Evolutionary conservation across 2,329 filamentous ascomycete species (phyloP), one percentile per base, ranked within the genome.

Genomic region (Pseudogymnoascus sp.): DNA sequence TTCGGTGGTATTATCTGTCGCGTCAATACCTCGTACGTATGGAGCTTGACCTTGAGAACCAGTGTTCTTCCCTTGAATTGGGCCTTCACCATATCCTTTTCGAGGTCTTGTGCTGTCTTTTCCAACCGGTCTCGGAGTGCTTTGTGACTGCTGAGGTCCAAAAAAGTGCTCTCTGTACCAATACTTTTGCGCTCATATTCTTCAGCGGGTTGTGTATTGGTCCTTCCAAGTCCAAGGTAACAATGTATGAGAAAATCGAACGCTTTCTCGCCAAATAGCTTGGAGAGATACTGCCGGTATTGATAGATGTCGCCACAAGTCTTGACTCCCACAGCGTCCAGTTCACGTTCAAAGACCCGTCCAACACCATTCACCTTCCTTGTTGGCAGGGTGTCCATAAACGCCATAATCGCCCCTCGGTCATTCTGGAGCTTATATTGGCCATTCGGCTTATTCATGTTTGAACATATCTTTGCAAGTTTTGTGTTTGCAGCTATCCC

Each of bases 291-390:
- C 17, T 88, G 86, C 8, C 95, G 84, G 23, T 93, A 82, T 0
- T 80, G 76, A 71, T 92, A 96, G 4, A 97, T 89, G 68, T 97
- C 91, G 2, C 91, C 92, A 71, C 93, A 97, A 0, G 87, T 95
- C 72, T 89, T 89, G 70, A 97, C 83, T 0, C 93, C 93, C 53
- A 97, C 87, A 3, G 93, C 91, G 50, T 90, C 85, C 1, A 99
- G 82, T 73, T 99, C 91, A 64, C 95, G 85, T 76, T 97, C 95
- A 66, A 97, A 87, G 0, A 97, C 95, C 21, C 95, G 85, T 0
- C 95, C 95, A n/a, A 99, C 84, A 0, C 95, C 95, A 68, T 97
- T 97, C 47, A 97, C 90, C 72, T 97, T 97, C 35, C 95, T 84
- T 0, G 91, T 92, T 0, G 93, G 88, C 23, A 99, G 79, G 31